Percentiles rank a stretch among this genome's conserved stretches.
phyloP scores from a whole-genome alignment of 306 rosid species.

The Prunus campanulata region DNA sequence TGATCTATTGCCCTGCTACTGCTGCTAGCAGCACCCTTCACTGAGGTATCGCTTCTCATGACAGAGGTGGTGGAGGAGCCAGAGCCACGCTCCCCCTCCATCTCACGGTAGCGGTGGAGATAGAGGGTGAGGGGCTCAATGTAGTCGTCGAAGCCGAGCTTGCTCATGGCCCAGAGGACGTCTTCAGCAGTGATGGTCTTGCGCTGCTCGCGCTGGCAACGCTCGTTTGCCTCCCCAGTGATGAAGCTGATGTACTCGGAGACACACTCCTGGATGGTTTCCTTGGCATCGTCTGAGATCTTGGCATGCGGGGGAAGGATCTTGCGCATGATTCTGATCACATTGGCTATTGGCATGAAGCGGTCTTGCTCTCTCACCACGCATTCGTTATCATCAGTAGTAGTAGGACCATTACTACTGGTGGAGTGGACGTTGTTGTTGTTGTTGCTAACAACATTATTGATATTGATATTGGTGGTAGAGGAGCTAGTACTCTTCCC shows the following conservation, averaged over 20 bases:
- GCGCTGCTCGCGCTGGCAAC: slow-evolving; percentile 83
- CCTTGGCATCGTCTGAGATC: slow-evolving; percentile 78
- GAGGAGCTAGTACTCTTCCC: not conserved
- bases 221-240: slow-evolving; percentile 84
- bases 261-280: slow-evolving; percentile 83
- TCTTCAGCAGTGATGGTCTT: slow-evolving; percentile 88
- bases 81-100: slow-evolving; percentile 64
- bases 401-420: not conserved
- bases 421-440: not conserved
- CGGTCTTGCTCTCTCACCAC: slow-evolving; percentile 80
- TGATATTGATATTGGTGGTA: slow-evolving; percentile 2
- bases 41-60: slow-evolving; percentile 47
- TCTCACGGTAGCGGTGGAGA: slow-evolving; percentile 75
- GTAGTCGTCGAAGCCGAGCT: slow-evolving; percentile 86
- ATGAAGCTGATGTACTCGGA: slow-evolving; percentile 87
- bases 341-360: slow-evolving; percentile 93
- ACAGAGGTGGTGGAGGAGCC: slow-evolving; percentile 26
- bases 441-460: not conserved
- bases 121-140: slow-evolving; percentile 62
- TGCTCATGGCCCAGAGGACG: slow-evolving; percentile 89
- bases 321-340: slow-evolving; percentile 85
- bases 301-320: slow-evolving; percentile 77
- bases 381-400: slow-evolving; percentile 54
- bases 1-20: not conserved
- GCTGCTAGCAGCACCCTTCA: slow-evolving; percentile 10